A percentile compares a stretch with the other conserved stretches of the same genome.
Conservation (phyloP, 177 flowering plant species). For the Vitis hybrid region DNA sequence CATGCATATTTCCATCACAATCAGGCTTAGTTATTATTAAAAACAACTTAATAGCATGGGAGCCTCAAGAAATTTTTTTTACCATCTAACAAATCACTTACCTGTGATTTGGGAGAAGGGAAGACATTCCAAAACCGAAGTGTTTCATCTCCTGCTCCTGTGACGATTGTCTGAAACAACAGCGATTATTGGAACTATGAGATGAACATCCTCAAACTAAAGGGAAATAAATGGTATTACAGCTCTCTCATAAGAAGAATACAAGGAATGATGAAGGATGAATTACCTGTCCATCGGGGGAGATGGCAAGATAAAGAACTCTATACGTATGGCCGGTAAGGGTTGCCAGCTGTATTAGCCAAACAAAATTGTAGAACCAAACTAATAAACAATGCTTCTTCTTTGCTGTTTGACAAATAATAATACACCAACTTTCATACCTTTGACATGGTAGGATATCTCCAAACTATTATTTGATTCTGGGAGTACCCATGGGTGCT, state of each 20-base stretch:
- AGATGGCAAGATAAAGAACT: slow-evolving; percentile 92
- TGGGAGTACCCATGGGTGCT: slow-evolving; percentile 99
- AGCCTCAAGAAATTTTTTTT: neutral
- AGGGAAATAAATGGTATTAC: neutral
- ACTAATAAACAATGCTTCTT: neutral
- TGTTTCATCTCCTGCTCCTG: slow-evolving; percentile 99
- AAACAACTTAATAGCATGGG: too few relatives aligned
- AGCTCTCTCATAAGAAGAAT: neutral
- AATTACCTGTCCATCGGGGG: slow-evolving; percentile 97
- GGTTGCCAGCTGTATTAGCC: slow-evolving; percentile 69
- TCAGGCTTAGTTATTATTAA: neutral
- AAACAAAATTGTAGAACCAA: slow-evolving; percentile 6
- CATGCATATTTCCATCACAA: too few relatives aligned
- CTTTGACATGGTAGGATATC: slow-evolving; percentile 96
- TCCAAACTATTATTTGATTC: slow-evolving; percentile 95
- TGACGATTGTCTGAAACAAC: slow-evolving; percentile 78
- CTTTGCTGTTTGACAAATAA: too few relatives aligned
- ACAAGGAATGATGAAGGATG: neutral
- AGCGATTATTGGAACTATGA: neutral
- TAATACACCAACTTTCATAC: slow-evolving; percentile 25
- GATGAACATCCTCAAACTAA: neutral
- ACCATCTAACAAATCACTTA: slow-evolving; percentile 11
- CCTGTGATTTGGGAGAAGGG: slow-evolving; percentile 97
- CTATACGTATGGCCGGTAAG: slow-evolving; percentile 93
- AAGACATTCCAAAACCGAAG: slow-evolving; percentile 98